phyloP scores from a whole-genome alignment of 257 asterid genomes.

The Petrea volubilis region DNA sequence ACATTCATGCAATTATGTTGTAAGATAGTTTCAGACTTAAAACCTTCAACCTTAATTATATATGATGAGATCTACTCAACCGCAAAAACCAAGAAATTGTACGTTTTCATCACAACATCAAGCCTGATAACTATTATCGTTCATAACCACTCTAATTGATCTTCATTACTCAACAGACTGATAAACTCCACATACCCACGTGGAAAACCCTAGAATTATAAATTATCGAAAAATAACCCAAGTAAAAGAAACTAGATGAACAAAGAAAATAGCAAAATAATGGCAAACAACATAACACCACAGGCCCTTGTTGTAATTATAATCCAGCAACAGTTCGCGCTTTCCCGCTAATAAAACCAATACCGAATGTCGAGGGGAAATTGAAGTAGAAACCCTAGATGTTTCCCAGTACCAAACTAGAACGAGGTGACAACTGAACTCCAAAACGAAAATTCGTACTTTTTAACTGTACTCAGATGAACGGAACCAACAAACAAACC shows the following conservation, averaged over 20 bases:
- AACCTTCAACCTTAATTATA: background rate
- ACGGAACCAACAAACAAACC: background rate
- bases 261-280: background rate
- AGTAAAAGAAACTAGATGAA: slow-evolving; percentile 1
- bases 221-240: background rate
- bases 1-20: background rate
- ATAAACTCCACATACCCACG: background rate
- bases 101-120: background rate
- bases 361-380: background rate
- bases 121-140: slow-evolving; percentile 5
- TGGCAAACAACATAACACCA: background rate
- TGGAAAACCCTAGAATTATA: background rate
- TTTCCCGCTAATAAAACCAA: background rate
- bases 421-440: background rate
- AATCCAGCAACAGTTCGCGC: background rate
- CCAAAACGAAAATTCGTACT: background rate
- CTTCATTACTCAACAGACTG: background rate
- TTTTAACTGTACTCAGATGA: background rate
- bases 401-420: slow-evolving; percentile 9
- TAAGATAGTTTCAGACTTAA: background rate
- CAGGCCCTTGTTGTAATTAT: background rate
- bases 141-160: background rate
- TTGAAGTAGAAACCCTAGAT: slow-evolving; percentile 14
- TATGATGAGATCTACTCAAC: background rate
- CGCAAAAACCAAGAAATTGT: slow-evolving; percentile 3